Evolutionary conservation across 1,284 basidiomycete species (phyloP).

Genomic region (Leccinum pachyderme): DNA sequence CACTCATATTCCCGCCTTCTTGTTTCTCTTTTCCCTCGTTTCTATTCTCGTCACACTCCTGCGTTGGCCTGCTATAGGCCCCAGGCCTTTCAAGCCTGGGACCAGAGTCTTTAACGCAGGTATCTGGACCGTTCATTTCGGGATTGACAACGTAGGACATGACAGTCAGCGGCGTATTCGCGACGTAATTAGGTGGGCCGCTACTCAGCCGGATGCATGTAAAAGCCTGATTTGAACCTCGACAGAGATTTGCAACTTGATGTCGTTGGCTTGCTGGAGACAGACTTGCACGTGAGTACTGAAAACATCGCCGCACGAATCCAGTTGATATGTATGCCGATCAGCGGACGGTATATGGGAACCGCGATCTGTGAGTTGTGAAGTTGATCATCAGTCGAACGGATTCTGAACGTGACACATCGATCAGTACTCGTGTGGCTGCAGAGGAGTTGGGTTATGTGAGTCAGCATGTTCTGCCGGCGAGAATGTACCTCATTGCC

Average conservation of each 20-base stretch:
- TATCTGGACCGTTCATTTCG: slow-evolving; percentile 94
- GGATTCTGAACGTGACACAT: slow-evolving; percentile 3
- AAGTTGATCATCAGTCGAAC: neutral
- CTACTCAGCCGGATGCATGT: neutral
- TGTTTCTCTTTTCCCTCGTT: slow-evolving; percentile 47
- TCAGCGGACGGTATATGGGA: slow-evolving; percentile 84
- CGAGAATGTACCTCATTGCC: slow-evolving; percentile 7
- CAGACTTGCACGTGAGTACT: slow-evolving; percentile 74
- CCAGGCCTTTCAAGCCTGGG: slow-evolving; percentile 62
- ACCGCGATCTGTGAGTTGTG: slow-evolving; percentile 74
- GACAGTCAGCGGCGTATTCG: slow-evolving; percentile 82
- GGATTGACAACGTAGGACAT: slow-evolving; percentile 77
- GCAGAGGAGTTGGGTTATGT: slow-evolving; percentile 84
- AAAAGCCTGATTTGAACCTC: slow-evolving; percentile 4
- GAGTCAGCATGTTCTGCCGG: slow-evolving; percentile 27
- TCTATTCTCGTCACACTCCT: slow-evolving; percentile 57
- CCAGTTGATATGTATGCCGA: slow-evolving; percentile 1
- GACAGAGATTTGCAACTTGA: slow-evolving; percentile 78
- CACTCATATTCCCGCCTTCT: slow-evolving; percentile 29
- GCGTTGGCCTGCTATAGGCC: slow-evolving; percentile 45
- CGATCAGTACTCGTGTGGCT: slow-evolving; percentile 65
- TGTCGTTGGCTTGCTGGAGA: slow-evolving; percentile 82
- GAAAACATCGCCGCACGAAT: neutral
- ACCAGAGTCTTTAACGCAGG: slow-evolving; percentile 80
- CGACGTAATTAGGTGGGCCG: slow-evolving; percentile 59